Percentiles rank a stretch among this genome's conserved stretches.
Conservation (phyloP, 148 eudicot species). For the Vaccinium darrowii region DNA sequence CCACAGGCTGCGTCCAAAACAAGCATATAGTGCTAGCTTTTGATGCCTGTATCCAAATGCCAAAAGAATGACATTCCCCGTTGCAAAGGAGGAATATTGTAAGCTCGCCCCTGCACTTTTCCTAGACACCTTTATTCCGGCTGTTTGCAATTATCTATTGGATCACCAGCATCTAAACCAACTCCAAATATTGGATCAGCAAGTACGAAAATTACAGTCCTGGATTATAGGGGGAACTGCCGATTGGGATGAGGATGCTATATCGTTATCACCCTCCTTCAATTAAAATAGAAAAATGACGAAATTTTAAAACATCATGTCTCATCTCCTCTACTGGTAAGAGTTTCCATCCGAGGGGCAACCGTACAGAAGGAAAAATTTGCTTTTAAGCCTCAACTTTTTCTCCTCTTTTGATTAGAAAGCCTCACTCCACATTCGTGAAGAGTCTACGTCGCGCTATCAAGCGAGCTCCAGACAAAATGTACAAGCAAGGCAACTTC, state of each 20-base stretch:
- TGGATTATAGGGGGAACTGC: not conserved
- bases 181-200: slow-evolving; percentile 3
- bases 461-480: slow-evolving; percentile 10
- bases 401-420: not conserved
- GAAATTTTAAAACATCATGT: not conserved
- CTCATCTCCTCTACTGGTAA: not conserved
- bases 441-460: not conserved
- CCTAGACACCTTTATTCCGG: not conserved
- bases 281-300: not conserved
- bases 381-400: slow-evolving; percentile 11
- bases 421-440: not conserved
- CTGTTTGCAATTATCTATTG: not conserved
- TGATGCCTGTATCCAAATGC: not conserved
- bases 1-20: not conserved
- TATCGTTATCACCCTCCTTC: not conserved
- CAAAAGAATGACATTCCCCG: not conserved
- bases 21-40: not conserved
- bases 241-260: not conserved
- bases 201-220: not conserved
- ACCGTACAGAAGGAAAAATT: not conserved
- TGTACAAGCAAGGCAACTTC: not conserved
- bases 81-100: not conserved
- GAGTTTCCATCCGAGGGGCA: slow-evolving; percentile 5
- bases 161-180: not conserved
- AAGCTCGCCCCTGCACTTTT: not conserved